These are phyloP conservation scores for Dioszegia crocea DNA, from an alignment of 768 basidiomycete species.

Conservation along the genomic window DNA sequence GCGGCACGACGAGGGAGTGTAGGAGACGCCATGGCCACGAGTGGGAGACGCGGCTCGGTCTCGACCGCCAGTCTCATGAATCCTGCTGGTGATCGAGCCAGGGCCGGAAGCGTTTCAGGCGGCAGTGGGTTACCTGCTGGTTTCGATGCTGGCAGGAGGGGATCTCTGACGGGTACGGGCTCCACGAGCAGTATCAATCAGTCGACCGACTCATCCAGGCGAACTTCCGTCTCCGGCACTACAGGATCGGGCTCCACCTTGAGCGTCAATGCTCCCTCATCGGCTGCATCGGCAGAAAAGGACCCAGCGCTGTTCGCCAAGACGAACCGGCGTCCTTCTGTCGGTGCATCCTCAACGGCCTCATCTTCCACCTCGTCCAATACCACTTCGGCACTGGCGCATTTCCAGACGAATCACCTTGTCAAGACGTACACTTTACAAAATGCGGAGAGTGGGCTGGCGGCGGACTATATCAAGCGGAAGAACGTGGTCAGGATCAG, in stretches of 20 bases:
- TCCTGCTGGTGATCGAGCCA: neutral
- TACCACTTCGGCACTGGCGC: constrained; percentile 21
- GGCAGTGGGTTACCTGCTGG: neutral
- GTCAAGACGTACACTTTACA: constrained; percentile 75
- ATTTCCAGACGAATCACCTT: constrained; percentile 52
- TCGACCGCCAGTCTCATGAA: neutral
- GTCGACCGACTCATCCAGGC: neutral
- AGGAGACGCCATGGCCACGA: neutral
- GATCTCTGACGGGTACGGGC: neutral
- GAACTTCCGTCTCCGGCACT: constrained; percentile 1
- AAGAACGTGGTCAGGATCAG: constrained; percentile 89
- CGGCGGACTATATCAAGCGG: constrained; percentile 89
- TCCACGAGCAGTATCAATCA: neutral
- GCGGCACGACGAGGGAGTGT: constrained; percentile 1
- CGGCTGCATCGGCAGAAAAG: constrained; percentile 22
- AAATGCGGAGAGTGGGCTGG: constrained; percentile 86
- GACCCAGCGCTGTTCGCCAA: constrained; percentile 22
- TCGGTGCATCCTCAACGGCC: neutral
- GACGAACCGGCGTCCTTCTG: constrained; percentile 15
- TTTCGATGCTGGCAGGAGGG: neutral
- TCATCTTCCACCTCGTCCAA: constrained; percentile 4
- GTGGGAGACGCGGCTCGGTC: neutral
- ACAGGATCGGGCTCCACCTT: neutral
- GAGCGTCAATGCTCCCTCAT: neutral
- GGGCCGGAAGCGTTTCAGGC: neutral